phyloP scores from a whole-genome alignment of 2,329 filamentous ascomycete species.

The Verruconis gallopava region DNA sequence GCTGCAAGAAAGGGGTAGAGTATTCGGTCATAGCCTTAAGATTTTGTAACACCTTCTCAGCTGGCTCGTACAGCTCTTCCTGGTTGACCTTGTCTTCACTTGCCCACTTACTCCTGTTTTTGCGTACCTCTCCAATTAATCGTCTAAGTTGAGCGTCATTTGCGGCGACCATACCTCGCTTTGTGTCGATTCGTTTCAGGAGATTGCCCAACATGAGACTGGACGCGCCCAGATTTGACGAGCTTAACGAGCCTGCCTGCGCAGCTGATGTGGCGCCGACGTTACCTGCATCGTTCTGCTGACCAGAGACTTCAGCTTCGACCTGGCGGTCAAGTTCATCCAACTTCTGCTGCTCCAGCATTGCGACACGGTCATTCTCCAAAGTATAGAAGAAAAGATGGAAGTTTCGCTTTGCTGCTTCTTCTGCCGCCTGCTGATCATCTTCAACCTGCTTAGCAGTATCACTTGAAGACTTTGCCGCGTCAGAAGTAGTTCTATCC shows the following conservation, averaged over 20 bases:
- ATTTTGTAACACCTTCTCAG: constrained; percentile 93
- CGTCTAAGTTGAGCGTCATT: constrained; percentile 86
- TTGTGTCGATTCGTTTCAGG: constrained; percentile 87
- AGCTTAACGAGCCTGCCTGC: constrained; percentile 81
- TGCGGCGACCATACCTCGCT: constrained; percentile 77
- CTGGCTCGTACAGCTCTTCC: constrained; percentile 91
- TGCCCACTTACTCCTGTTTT: constrained; percentile 97
- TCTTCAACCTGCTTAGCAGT: constrained; percentile 88
- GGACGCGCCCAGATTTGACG: constrained; percentile 86
- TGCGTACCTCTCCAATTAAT: constrained; percentile 92
- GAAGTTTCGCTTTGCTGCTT: constrained; percentile 79
- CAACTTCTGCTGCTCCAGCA: constrained; percentile 93
- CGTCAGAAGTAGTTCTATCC: constrained; percentile 21
- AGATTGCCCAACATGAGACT: constrained; percentile 94
- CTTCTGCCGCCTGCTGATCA: constrained; percentile 79
- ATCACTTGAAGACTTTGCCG: constrained; percentile 66
- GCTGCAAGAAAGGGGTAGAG: constrained; percentile 85
- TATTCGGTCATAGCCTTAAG: constrained; percentile 96
- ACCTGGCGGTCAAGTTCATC: constrained; percentile 95
- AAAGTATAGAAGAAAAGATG: constrained; percentile 90
- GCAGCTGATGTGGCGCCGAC: constrained; percentile 37
- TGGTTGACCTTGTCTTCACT: constrained; percentile 96
- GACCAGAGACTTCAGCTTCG: constrained; percentile 79
- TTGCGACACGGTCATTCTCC: constrained; percentile 88
- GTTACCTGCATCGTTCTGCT: constrained; percentile 40